A percentile compares a stretch with the other conserved stretches of the same genome.
These are phyloP conservation scores for Ophiostoma pallidulum DNA, from an alignment of 2,329 filamentous ascomycete genomes.

Conservation along the genomic window DNA sequence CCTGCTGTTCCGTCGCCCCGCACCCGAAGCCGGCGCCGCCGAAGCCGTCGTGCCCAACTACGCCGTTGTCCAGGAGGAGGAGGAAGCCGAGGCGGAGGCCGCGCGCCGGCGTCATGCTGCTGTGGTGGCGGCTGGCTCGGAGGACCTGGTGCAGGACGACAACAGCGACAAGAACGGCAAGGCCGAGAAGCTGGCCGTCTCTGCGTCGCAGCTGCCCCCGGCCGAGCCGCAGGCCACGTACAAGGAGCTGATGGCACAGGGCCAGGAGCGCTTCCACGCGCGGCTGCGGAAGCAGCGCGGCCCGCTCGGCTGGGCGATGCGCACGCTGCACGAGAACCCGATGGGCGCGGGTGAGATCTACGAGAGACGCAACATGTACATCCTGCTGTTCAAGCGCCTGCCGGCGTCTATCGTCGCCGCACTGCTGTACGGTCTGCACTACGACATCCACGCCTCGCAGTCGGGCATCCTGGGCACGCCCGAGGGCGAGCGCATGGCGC, in stretches of 20 bases:
- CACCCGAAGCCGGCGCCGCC: slow-evolving; percentile 40
- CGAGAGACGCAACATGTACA: slow-evolving; percentile 61
- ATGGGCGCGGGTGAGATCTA: slow-evolving; percentile 65
- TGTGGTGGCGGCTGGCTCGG: too few species aligned
- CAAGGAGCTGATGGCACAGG: slow-evolving; percentile 50
- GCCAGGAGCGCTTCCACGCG: slow-evolving; percentile 49
- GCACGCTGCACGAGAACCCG: slow-evolving; percentile 62
- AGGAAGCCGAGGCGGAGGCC: slow-evolving; percentile 35
- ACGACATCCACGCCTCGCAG: slow-evolving; percentile 74
- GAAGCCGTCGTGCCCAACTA: slow-evolving; percentile 63
- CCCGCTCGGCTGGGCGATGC: slow-evolving; percentile 77
- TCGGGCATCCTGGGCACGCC: slow-evolving; percentile 60
- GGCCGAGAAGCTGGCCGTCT: slow-evolving; percentile 36
- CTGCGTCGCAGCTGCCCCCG: too few species aligned
- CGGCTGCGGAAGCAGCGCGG: slow-evolving; percentile 53
- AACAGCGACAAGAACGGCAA: slow-evolving; percentile 26
- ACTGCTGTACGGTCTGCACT: slow-evolving; percentile 64
- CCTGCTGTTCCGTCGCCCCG: slow-evolving; percentile 50
- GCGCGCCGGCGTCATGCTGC: too few species aligned
- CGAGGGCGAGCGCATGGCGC: slow-evolving; percentile 51
- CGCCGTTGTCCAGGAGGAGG: slow-evolving; percentile 60
- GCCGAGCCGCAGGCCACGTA: slow-evolving; percentile 41
- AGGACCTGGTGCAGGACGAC: too few species aligned
- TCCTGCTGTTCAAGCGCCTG: slow-evolving; percentile 52
- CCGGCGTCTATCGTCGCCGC: slow-evolving; percentile 57